Base-by-base conservation (phyloP, 2,329 filamentous ascomycete species). In the Helotiales sp. region DNA sequence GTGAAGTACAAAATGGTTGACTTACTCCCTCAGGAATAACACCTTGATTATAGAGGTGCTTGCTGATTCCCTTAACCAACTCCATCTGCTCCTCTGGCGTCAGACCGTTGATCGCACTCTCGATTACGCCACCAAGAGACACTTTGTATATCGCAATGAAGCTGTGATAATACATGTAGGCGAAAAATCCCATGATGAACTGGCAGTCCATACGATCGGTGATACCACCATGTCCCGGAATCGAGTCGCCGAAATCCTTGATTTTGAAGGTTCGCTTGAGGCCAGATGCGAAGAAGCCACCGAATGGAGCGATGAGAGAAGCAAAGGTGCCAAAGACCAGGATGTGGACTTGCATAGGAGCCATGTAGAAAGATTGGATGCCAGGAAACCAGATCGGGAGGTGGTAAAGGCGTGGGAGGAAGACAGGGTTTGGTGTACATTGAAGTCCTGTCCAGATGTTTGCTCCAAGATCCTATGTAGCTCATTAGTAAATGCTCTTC, bases 151-250 rank as follows among this genome's bases (percentile, higher is more conserved):
- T 85, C 3, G 94, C 94, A 76, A 99, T 95, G 79, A 99, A 99
- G 76, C 92, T 96, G 79, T 97, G 94, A 82, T 96, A 99, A 82
- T 99, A 99, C 87, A 99, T 94, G 83, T 93, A 98, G 17, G 95
- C 89, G 76, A 99, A 98, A 81, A 97, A 96, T 8, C 96, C 96
- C 96, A 99, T 99, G 83, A 98, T 98, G 82, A 99, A 99, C 78
- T 99, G 96, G 79, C 96, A 99, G 78, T 99, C 96, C 95, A 99
- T 98, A 69, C 96, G 92, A 78, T 99, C 96, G 17, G 96, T 99
- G 82, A 99, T 98, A 74, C 96, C 96, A 69, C 96, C 96, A 76
- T 99, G 96, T 24, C 96, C 96, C 1, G 96, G 96, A 74, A 99
- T 99, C 1, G 93, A 97, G 80, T 99, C 93, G 73, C 96, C 96